Conservation (phyloP, 768 basidiomycete species). For the Boletus subparvulus region DNA sequence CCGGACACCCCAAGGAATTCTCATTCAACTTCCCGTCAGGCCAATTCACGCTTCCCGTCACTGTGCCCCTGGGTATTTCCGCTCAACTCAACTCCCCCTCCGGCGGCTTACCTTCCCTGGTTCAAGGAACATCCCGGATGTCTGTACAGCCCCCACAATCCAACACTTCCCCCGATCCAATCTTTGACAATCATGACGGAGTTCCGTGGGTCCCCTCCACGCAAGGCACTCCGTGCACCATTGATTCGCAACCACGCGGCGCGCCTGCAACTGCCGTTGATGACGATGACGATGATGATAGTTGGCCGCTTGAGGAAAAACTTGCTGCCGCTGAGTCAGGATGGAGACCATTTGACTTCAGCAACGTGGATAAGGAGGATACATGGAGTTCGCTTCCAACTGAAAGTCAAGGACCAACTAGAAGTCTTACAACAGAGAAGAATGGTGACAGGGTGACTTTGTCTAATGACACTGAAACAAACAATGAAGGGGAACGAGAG, state of each 20-base stretch:
- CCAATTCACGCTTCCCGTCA: slow-evolving; percentile 43
- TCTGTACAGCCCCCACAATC: slow-evolving; percentile 57
- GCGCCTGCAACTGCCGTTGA: slow-evolving; percentile 28
- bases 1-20: slow-evolving; percentile 29
- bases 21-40: slow-evolving; percentile 37
- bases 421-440: slow-evolving; percentile 19
- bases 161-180: slow-evolving; percentile 47
- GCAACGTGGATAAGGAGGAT: slow-evolving; percentile 59
- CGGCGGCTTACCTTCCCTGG: slow-evolving; percentile 16
- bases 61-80: slow-evolving; percentile 47
- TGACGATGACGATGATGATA: slow-evolving; percentile 60
- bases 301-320: slow-evolving; percentile 74
- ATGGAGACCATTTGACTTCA: slow-evolving; percentile 61
- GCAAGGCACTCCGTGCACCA: slow-evolving; percentile 58
- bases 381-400: slow-evolving; percentile 75
- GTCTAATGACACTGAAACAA: slow-evolving; percentile 6
- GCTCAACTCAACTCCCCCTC: slow-evolving; percentile 33
- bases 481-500: slow-evolving; percentile 12
- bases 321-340: slow-evolving; percentile 48
- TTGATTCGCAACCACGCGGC: slow-evolving; percentile 36
- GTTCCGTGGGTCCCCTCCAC: slow-evolving; percentile 56
- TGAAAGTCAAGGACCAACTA: slow-evolving; percentile 45
- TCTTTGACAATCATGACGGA: slow-evolving; percentile 50
- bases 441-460: background rate
- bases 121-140: slow-evolving; percentile 31